Base-by-base conservation (phyloP, 2,329 filamentous ascomycete genomes). In the Pleomassaria siparia region DNA sequence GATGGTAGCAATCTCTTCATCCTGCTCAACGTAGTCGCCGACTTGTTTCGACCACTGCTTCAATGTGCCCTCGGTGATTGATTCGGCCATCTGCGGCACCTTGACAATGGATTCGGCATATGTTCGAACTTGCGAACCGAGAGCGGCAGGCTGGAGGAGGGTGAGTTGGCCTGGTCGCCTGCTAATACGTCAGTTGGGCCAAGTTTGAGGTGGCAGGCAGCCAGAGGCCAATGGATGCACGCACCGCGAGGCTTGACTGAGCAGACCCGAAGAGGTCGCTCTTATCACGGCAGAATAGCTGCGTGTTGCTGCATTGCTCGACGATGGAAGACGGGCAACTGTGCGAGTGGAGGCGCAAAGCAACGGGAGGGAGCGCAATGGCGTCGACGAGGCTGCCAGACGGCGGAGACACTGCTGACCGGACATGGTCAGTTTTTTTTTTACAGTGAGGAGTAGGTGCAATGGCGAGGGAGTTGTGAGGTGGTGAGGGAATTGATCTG, bases 1-100 rank as follows among this genome's bases (percentile, higher is more conserved):
- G 67, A 99, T 99, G 41, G 92, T 96, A 25, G 94, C 94, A 72
- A 99, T 92, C 73, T 99, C 94, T 76, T 97, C 94, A 68, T 99
- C 94, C 64, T 87, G 86, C 77, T 95, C 91, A 43, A 99, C 91
- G 63, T 85, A 91, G 71, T 99, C 94, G 65, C 94, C 94, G 62
- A 96, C 79, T 75, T 92, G 79, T 77, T 97, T 97, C 65, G 84
- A 87, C 79, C 91, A 97, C 70, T 96, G 91, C 77, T 96, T 96
- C 66, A 99, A 73, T 18, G 94, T 99, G 52, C 94, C 94, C 74
- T 99, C 94, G 36, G 90, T 95, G 72, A 99, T 97, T 41, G 94
- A 97, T 75, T 99, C 94, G 55, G 94, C 94, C 94, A 99, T 97
- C 70, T 94, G 84, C 26, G 94, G 94, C 59, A 97, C 94, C 76